Evolutionary conservation across 805 yeast species (phyloP), one percentile per base, ranked within the genome.

Genomic region (Candida tallmaniae): DNA sequence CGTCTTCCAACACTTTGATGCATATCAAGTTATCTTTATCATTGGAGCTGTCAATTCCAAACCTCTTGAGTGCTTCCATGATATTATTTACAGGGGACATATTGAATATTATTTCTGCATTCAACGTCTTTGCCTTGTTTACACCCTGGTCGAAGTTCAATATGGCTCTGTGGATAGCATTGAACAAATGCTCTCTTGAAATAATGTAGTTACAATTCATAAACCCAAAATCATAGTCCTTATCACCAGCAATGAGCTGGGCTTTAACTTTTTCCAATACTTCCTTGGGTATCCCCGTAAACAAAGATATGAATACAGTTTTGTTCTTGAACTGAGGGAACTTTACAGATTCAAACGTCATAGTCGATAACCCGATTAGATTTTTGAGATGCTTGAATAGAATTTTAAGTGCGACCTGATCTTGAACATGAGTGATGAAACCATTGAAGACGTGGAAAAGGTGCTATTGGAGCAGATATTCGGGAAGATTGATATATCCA

Each of bases 71-170:
- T 1, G 87, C 80, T 39, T 85, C 93, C 63, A 75, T 70, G 25
- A 81, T 79, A 50, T 82, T 83, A 45, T 77, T 79, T 6, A 76
- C 70, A 2, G 90, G 86, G 1, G 88, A 76, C 39, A 86, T 60
- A 38, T 78, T 74, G 48, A 80, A 74, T 16, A 84, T 72, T 25
- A 82, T 65, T 48, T 86, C 95, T 0, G 93, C 78, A 50, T 83
- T 83, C 21, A 85, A 46, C 1, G 78, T 70, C 44, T 72, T 77
- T 7, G 95, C 80, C 44, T 79, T 70, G 65, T 75, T 66, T 14
- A 56, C 65, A 10, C 65, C 73, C 23, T 65, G 62, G 1, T 51
- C 51, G 16, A 54, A 46, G 51, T 83, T 88, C 10, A 69, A 54
- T 2, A 84, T 46, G 2, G 85, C 74, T 43, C 80, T 72, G 51